Percentiles rank a stretch among this genome's conserved stretches.
phyloP scores from a whole-genome alignment of 768 basidiomycete species.

The Suillus paluster region DNA sequence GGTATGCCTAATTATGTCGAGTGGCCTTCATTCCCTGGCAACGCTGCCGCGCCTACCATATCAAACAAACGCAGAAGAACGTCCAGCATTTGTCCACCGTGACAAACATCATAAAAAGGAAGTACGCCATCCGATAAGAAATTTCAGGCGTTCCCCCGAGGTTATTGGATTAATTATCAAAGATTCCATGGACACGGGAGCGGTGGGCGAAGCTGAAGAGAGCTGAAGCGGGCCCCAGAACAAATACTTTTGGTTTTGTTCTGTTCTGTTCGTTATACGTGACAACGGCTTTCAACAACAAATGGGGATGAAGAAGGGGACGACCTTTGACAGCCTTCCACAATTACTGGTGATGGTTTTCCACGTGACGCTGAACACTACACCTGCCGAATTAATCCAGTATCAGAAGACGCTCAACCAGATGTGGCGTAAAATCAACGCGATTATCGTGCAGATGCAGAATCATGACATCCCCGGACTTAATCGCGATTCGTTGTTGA shows the following conservation, averaged over 20 bases:
- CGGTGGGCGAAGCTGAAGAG: neutral
- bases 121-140: conserved; percentile 8
- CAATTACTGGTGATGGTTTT: neutral
- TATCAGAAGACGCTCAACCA: conserved; percentile 5
- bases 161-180: neutral
- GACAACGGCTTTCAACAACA: conserved; percentile 1
- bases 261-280: neutral
- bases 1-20: conserved; percentile 5
- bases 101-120: neutral
- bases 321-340: conserved; percentile 9
- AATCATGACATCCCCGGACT: conserved; percentile 1
- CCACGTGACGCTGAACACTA: conserved; percentile 10
- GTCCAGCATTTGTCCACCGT: neutral
- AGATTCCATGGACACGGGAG: neutral
- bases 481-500: conserved; percentile 1
- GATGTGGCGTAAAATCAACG: conserved; percentile 5
- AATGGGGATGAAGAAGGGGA: conserved; percentile 9
- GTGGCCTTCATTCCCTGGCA: conserved; percentile 7
- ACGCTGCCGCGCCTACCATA: conserved; percentile 5
- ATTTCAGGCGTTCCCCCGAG: neutral
- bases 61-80: neutral
- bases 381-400: conserved; percentile 2
- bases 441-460: neutral
- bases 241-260: neutral
- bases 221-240: neutral